Evolutionary conservation across 305 asterid species (phyloP), one percentile per base, ranked within the genome.

Genomic region (Fraxinus greggii): DNA sequence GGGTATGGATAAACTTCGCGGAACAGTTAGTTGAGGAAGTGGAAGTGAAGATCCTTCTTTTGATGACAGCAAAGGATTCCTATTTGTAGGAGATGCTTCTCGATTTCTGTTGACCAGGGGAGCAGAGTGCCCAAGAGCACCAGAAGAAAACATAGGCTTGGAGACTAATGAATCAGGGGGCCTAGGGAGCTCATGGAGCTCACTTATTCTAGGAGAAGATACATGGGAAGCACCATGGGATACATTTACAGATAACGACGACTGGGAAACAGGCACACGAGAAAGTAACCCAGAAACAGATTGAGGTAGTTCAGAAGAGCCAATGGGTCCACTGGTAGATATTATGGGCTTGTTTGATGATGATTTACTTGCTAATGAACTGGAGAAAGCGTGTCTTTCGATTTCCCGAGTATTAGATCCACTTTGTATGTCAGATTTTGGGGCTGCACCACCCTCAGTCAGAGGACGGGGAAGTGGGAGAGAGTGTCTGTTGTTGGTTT

Each of bases 181-280:
- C 81, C 97, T 93, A 21, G 99, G 99, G 76, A 96, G 99, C 89
- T 94, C 98, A 80, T 96, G 99, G 79, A 96, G 99, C 92, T 96
- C 98, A 76, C 92, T 94, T 78, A 93, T 88, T 78, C 83, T 92
- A n/a, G 98, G 98, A 61, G 98, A 94, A 78, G 98, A 91, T 72
- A 81, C 88, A 82, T 83, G 91, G 54, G 97, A 89, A 75, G 90
- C 92, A 85, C 89, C 93, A 73, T 82, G 92, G 79, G 93, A 70
- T 28, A 85, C 86, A 76, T 84, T 88, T 40, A 88, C 33, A 19
- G 89, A 81, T 29, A 90, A 85, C 38, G 93, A 86, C 6, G 88
- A 86, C 85, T 87, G 92, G 24, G 90, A 69, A 72, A 85, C 89
- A 76, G 94, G 85, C 75, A 78, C 77, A 72, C 88, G 90, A 35